Conservation (phyloP, 2,329 filamentous ascomycete species). For the Thermochaetoides dissita region DNA sequence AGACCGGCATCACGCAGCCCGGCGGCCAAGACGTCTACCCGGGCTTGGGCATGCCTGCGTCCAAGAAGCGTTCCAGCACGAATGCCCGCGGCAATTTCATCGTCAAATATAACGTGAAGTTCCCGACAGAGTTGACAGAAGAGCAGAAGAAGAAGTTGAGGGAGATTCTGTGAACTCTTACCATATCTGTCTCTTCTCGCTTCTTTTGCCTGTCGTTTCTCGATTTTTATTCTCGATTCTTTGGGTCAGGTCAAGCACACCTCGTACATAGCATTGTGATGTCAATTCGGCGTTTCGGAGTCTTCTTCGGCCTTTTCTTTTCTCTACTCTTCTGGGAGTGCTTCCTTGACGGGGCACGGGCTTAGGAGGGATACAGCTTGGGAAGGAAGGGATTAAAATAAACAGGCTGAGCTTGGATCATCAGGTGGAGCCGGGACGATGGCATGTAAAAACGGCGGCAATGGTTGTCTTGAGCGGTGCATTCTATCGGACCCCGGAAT, state of each 20-base stretch:
- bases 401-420: no score
- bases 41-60: conserved; percentile 81
- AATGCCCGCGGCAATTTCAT: conserved; percentile 74
- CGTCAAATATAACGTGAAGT: conserved; percentile 83
- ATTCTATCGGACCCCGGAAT: no score
- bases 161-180: conserved; percentile 38
- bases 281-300: not conserved
- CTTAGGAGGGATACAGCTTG: no score
- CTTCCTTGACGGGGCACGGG: not conserved
- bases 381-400: no score
- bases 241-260: not conserved
- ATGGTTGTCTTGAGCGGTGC: no score
- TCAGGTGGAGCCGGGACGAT: no score
- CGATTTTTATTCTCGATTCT: not conserved
- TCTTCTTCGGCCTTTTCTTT: not conserved
- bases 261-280: not conserved
- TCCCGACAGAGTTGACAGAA: conserved; percentile 63
- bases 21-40: conserved; percentile 73
- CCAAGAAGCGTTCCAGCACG: conserved; percentile 54
- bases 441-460: no score
- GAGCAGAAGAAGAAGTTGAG: conserved; percentile 69
- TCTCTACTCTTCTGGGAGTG: not conserved
- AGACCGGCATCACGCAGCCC: conserved; percentile 72
- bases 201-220: not conserved
- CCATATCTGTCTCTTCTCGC: not conserved